These are phyloP conservation scores for Litchi chinensis DNA, from an alignment of 345 rosid genomes.

Conservation along the genomic window DNA sequence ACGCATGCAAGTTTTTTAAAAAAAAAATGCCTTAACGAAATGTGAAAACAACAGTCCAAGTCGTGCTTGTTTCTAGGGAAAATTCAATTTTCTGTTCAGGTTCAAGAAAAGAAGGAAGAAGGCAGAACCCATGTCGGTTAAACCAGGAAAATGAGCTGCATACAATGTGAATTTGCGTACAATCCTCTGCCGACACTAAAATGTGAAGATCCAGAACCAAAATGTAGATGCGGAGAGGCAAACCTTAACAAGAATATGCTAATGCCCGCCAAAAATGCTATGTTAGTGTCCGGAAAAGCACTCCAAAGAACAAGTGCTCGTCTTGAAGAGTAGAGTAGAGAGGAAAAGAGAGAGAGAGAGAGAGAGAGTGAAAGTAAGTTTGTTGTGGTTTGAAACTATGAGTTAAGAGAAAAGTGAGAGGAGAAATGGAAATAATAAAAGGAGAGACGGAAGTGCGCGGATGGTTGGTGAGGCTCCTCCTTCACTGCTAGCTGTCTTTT, in stretches of 20 bases:
- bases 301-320: no score
- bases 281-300: no score
- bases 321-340: no score
- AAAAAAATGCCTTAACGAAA: not conserved
- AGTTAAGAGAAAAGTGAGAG: not conserved
- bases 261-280: no score
- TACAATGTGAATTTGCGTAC: not conserved
- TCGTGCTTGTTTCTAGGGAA: not conserved
- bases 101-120: no score
- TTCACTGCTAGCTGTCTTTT: constrained; percentile 80
- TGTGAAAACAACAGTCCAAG: not conserved
- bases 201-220: not conserved
- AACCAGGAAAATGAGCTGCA: not conserved
- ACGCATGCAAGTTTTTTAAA: not conserved
- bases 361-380: not conserved
- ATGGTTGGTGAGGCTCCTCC: constrained; percentile 58
- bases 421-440: constrained; percentile 15
- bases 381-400: not conserved
- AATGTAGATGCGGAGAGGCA: no score
- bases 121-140: not conserved
- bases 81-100: not conserved
- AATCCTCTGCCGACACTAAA: not conserved
- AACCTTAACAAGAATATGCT: no score
- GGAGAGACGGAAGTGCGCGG: constrained; percentile 10
- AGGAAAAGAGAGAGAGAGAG: no score